phyloP scores from a whole-genome alignment of 371 early-diverging fungal genomes.

The Capniomyces stellatus region DNA sequence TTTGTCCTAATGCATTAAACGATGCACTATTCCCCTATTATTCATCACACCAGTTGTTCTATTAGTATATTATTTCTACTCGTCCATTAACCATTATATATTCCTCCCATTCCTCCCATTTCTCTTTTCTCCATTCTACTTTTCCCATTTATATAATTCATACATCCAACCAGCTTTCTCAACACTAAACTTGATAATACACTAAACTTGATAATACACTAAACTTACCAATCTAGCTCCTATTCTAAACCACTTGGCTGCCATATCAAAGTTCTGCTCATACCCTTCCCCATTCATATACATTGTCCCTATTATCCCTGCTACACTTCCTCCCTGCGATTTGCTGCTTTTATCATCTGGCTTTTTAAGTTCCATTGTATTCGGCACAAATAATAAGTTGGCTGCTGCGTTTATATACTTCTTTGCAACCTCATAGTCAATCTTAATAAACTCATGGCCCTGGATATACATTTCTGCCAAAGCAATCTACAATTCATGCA shows the following conservation, averaged over 20 bases:
- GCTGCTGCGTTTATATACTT: constrained; percentile 27
- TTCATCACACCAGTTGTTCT: no score
- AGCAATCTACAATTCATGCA: no score
- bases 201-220: not conserved
- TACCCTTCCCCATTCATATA: constrained; percentile 83
- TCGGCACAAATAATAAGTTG: constrained; percentile 6
- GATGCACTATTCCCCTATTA: constrained; percentile 32
- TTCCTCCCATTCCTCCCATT: no score
- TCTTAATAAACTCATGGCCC: constrained; percentile 44
- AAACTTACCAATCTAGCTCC: constrained; percentile 28
- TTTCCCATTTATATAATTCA: no score
- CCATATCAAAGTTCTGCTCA: constrained; percentile 31
- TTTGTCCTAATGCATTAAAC: constrained; percentile 55
- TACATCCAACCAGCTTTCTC: no score
- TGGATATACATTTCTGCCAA: constrained; percentile 63
- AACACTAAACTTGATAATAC: no score
- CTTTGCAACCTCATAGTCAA: constrained; percentile 43
- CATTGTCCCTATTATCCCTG: constrained; percentile 70
- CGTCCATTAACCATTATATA: no score
- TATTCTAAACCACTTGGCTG: constrained; percentile 52
- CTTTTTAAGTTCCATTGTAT: constrained; percentile 7
- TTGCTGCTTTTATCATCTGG: constrained; percentile 6
- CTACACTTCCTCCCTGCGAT: constrained; percentile 37
- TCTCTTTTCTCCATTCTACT: no score
- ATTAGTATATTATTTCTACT: no score